Evolutionary conservation across 306 rosid species (phyloP), one percentile per base, ranked within the genome.

Genomic region (Delonix regia): DNA sequence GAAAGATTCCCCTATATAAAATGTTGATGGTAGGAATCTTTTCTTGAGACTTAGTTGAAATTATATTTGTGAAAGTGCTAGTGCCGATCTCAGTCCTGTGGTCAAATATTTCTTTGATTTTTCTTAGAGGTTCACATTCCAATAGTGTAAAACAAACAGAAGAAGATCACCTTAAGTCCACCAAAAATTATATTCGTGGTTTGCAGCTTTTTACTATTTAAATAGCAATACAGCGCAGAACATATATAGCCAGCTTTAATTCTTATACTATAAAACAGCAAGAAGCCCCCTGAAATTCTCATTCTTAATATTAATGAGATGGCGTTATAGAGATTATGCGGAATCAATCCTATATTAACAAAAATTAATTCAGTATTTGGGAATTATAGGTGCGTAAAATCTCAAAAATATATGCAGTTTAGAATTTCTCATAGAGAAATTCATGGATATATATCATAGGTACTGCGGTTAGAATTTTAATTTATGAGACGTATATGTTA

Each of bases 101-200:
- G 4, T 60, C 60, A 33, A 42, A 19, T 18, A 55, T 56, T 63
- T 25, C 51, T 47, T 39, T 22, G 25, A 55, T 56, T 67, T 66
- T 36, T 81, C 66, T 27, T 30, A 39, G 71, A 60, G 66, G 30
- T 51, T 39, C 78, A 39, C 68, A 67, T 71, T 77, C 74, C 53
- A 11, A 4, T 7, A 52, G n/a, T 63, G 75, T 34, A 76, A 76
- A 77, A 82, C 85, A 82, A 76, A 30, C 63, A 61, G 78, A 76
- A 81, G 39, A 76, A 21, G 19, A 12, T 70, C 52, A 4, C 19
- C 18, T 63, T 66, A 41, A 39, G 52, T 41, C 53, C 72, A 67
- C 52, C 21, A 1, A 4, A 19, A 5, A 66, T 5, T 7, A 55
- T 21, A 10, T 5, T 9, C 33, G 13, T 22, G 48, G 45, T 53